Evolutionary conservation across 169 alveolate species (phyloP).

Genomic region (Cryptosporidium meleagridis): DNA sequence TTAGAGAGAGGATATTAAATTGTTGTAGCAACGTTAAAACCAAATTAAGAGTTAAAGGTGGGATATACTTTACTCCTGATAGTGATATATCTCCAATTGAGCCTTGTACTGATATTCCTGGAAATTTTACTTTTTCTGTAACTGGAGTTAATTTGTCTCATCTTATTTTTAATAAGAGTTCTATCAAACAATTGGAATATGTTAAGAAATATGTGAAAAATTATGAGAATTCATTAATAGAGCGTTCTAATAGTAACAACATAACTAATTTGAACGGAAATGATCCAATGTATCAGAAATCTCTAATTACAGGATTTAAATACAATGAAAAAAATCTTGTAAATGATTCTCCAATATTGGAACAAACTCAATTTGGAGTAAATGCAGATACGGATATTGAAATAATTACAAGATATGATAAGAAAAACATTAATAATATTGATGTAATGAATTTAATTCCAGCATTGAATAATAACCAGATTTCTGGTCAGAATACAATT

Average conservation of each 20-base stretch:
- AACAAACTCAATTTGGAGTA: conserved; percentile 14
- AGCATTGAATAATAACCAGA: conserved; percentile 15
- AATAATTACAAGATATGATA: conserved; percentile 18
- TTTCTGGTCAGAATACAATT: conserved; percentile 54
- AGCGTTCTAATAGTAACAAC: background rate
- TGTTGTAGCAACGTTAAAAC: conserved; percentile 11
- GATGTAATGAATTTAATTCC: conserved; percentile 35
- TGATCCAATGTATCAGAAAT: background rate
- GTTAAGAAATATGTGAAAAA: conserved; percentile 5
- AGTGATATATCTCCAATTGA: conserved; percentile 64
- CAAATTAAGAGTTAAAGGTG: conserved; percentile 59
- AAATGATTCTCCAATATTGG: background rate
- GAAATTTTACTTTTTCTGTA: conserved; percentile 29
- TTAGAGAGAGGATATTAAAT: conserved; percentile 28
- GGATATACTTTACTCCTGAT: conserved; percentile 68
- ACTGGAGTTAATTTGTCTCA: conserved; percentile 59
- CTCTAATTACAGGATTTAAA: background rate
- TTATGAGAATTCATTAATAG: background rate
- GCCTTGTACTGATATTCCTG: conserved; percentile 69
- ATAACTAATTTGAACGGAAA: background rate
- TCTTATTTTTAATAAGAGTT: background rate
- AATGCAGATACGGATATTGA: conserved; percentile 46
- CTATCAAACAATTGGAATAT: conserved; percentile 6
- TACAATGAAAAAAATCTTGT: background rate
- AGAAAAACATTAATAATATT: conserved; percentile 7